Evolutionary conservation across 2,329 filamentous ascomycete species (phyloP), one percentile per base, ranked within the genome.

Genomic region (Alternaria viburni): DNA sequence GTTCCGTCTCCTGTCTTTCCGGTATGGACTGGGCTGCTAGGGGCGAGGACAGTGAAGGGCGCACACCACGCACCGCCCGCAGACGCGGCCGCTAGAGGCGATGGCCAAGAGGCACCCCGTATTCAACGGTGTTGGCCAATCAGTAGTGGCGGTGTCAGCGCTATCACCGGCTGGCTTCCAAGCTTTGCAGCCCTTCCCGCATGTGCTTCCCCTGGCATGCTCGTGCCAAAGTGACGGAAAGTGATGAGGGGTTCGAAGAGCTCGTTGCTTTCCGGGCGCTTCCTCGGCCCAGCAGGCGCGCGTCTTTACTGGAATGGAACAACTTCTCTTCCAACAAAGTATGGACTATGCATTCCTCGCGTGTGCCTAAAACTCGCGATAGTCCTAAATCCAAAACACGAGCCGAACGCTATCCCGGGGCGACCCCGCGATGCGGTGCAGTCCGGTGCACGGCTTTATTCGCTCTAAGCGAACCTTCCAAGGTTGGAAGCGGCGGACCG

Each of bases 91-190:
- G 52, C 55, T 57, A 61, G 43, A 59, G 55, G 47, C 26, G 32
- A 36, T 36, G 47, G 65, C 67, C 59, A 69, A 66, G 55, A 44
- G 55, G 57, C 50, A 51, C 47, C 54, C 58, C 58, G 62, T 64
- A 51, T 54, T 46, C 52, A 65, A 64, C 60, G 41, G 56, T 36
- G 59, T 45, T 46, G 36, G 15, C 59, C 62, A 67, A 62, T 62
- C 44, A 51, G 36, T 32, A 19, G 21, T 54, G 49, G 32, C 44
- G 45, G 36, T 32, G 15, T 12, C 54, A 49, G 26, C 49, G 52
- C 43, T 50, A 50, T 44, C 15, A 45, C 17, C 36, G 28, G 47
- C 50, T 51, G 54, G 51, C 43, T 61, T 61, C 46, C 52, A 51
- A 43, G 58, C 50, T 59, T 44, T 57, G 51, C 54, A 56, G 46